Percentiles rank a stretch among this genome's conserved stretches.
phyloP scores from a whole-genome alignment of 1,284 basidiomycete species.

The Xerocomus cyaneibrunnescens region DNA sequence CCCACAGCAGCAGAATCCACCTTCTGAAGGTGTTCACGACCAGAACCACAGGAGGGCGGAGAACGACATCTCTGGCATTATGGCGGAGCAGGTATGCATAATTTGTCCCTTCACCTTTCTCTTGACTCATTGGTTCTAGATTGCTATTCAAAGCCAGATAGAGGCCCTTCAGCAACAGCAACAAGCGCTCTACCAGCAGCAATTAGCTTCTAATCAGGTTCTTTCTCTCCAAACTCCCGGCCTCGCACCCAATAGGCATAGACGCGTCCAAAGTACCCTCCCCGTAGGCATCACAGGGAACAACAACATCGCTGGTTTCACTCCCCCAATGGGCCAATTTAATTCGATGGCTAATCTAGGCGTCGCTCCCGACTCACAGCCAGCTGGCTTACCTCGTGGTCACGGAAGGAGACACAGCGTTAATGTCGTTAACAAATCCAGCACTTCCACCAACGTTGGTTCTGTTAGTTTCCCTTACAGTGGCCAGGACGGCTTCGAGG shows the following conservation, averaged over 20 bases:
- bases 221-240: constrained; percentile 71
- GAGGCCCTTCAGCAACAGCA: constrained; percentile 90
- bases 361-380: constrained; percentile 64
- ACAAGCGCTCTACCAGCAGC: constrained; percentile 83
- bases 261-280: constrained; percentile 87
- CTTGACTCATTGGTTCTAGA: constrained; percentile 47
- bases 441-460: constrained; percentile 39
- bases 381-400: constrained; percentile 68
- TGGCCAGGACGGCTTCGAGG: constrained; percentile 68
- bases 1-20: constrained; percentile 62
- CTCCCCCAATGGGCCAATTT: constrained; percentile 69
- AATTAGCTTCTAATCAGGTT: constrained; percentile 75
- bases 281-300: constrained; percentile 56
- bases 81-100: constrained; percentile 80
- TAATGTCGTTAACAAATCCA: constrained; percentile 81
- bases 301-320: constrained; percentile 46
- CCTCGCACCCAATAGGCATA: constrained; percentile 69
- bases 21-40: constrained; percentile 42
- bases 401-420: constrained; percentile 94
- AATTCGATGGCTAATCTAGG: constrained; percentile 54
- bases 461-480: constrained; percentile 53
- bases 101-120: neutral
- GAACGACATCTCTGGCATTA: constrained; percentile 78
- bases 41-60: constrained; percentile 56
- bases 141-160: constrained; percentile 87